Evolutionary conservation across 805 yeast species (phyloP), one percentile per base, ranked within the genome.

Genomic region (Myxozyma sirexii): DNA sequence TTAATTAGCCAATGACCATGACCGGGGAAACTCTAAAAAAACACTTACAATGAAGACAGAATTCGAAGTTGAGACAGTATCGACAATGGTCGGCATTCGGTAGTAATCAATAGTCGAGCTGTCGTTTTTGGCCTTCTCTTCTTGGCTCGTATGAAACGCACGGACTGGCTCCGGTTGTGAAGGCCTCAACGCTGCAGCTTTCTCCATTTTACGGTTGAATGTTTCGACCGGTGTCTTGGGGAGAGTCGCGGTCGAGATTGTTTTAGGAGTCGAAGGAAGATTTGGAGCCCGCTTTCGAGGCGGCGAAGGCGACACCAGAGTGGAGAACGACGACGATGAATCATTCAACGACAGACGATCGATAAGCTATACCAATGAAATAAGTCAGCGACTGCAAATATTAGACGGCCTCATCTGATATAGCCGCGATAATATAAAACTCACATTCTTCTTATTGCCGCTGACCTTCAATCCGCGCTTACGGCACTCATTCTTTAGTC

Each of bases 101-200:
- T 67, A 74, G 52, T 53, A 76, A 61, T 76, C 79, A 42, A 75
- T 74, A 26, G 72, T 70, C 19, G 76, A 71, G 24, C 52, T 56
- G 59, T 74, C 77, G 41, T 69, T 71, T 66, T 72, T 72, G 46
- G 76, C 74, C 26, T 39, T 43, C 26, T 56, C 41, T 0, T 53
- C 54, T 0, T 69, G 48, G 2, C 72, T 56, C 1, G 72, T 55
- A 5, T 29, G 38, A 21, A 62, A 19, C 39, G 42, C 13, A 21
- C 65, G 59, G 27, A 35, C 55, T 12, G 48, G 26, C 26, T 47
- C 56, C 3, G 4, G 8, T 29, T 29, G 39, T 15, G 29, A 15
- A 26, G 44, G n/a, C 48, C 29, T 24, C 21, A 33, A 27, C 15
- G 38, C 33, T 13, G 26, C 62, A 24, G 43, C 15, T 48, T 37